These are phyloP conservation scores for Aethionema arabicum DNA, from an alignment of 345 rosid species.

Conservation along the genomic window DNA sequence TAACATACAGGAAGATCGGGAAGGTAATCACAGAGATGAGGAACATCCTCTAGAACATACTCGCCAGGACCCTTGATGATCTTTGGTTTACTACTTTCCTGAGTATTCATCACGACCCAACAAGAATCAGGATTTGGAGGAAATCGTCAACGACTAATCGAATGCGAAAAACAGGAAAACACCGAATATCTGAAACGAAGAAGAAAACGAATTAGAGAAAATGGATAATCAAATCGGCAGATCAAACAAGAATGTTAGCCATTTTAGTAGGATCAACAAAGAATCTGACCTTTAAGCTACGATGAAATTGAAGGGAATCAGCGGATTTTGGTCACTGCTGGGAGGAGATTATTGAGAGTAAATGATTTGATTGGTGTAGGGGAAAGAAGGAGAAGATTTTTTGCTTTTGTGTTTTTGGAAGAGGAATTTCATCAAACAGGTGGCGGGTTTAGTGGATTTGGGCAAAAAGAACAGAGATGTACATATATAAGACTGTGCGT, in stretches of 20 bases:
- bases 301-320: not conserved
- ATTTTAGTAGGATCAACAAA: conserved; percentile 23
- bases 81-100: conserved; percentile 39
- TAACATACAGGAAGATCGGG: conserved; percentile 55
- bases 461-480: conserved; percentile 12
- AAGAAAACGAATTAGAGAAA: not conserved
- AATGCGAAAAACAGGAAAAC: not conserved
- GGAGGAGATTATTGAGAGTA: not conserved
- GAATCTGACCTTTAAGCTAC: conserved; percentile 8
- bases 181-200: conserved; percentile 9
- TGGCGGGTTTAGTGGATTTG: conserved; percentile 18
- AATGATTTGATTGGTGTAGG: not conserved
- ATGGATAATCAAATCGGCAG: conserved; percentile 10
- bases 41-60: conserved; percentile 70
- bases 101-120: conserved; percentile 16
- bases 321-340: conserved; percentile 8
- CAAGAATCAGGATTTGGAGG: too few relatives aligned
- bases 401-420: not conserved
- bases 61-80: conserved; percentile 50
- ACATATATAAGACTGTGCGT: too few relatives aligned
- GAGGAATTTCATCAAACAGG: conserved; percentile 26
- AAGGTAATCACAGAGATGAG: conserved; percentile 73
- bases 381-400: not conserved
- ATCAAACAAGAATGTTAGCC: conserved; percentile 24
- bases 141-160: conserved; percentile 15